Evolutionary conservation across 2,329 filamentous ascomycete genomes (phyloP), one percentile per base, ranked within the genome.

Genomic region (Pseudopithomyces chartarum): DNA sequence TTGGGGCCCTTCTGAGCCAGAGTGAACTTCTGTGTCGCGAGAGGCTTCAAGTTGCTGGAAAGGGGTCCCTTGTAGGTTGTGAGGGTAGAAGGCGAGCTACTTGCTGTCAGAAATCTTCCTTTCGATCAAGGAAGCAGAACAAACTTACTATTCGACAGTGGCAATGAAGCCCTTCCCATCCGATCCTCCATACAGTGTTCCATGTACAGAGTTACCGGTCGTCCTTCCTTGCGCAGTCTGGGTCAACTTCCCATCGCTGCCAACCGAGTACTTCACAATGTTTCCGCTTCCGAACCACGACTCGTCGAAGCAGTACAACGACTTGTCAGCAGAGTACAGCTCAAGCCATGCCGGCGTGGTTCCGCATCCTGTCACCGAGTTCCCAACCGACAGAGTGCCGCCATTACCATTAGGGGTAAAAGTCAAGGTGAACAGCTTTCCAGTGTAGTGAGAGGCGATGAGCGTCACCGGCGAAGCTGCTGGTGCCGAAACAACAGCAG

Each of bases 1-100:
- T 76, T 71, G 15, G 82, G 78, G 0, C 82, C 82, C 0, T 77
- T 75, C 15, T 54, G 33, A 13, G 56, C 36, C 32, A 60, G 33
- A 13, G 57, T 64, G 32, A 61, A 64, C 40, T 62, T 57, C 17
- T 56, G 42, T 2, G 39, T 48, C 39, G 60, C 51, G 19, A 66
- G 57, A 20, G 55, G 43, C 32, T 63, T 63, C 13, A 59, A 58
- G 48, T 45, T 55, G 8, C 57, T 48, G 13, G 63, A 61, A 6
- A 70, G 55, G 7, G 67, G 66, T 2, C 68, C 57, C 56, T 65
- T 68, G 58, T 66, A 70, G 13, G 62, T 69, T 6, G 63, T 62
- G 26, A 70, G 51, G 3, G 66, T 67, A 1, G 66, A 69, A 11
- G 64, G 57, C 12, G 57, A 54, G 47, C 62, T 65, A 44, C 17